phyloP scores from a whole-genome alignment of 2,329 filamentous ascomycete genomes.

The Zelopaecilomyces penicillatus region DNA sequence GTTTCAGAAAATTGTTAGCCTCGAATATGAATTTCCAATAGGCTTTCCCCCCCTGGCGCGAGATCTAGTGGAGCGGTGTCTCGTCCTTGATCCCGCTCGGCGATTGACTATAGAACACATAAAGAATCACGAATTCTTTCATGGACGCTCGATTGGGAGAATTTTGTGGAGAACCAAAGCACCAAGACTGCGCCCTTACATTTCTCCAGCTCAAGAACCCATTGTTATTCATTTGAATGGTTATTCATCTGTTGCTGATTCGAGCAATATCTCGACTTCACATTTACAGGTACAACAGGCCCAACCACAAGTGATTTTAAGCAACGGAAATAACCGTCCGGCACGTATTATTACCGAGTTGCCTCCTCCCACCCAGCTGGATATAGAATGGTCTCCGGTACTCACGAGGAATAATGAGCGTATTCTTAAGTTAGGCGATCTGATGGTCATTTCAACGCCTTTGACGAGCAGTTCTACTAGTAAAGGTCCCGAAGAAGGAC shows the following conservation, averaged over 20 bases:
- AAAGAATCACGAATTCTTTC: constrained; percentile 93
- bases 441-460: constrained; percentile 74
- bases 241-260: constrained; percentile 19
- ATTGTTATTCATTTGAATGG: constrained; percentile 67
- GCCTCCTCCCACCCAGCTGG: constrained; percentile 89
- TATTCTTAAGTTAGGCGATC: constrained; percentile 87
- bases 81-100: constrained; percentile 79
- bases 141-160: constrained; percentile 76
- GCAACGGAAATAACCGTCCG: constrained; percentile 49
- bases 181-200: constrained; percentile 75
- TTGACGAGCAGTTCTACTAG: constrained; percentile 65
- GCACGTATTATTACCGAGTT: constrained; percentile 86
- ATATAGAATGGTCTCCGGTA: constrained; percentile 98
- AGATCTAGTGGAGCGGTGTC: constrained; percentile 80
- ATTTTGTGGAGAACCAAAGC: constrained; percentile 83
- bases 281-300: too few species aligned
- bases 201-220: constrained; percentile 67
- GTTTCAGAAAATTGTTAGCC: constrained; percentile 92
- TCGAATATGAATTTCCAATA: constrained; percentile 88
- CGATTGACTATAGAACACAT: constrained; percentile 91
- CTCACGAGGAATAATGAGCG: constrained; percentile 84
- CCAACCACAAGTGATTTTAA: constrained; percentile 27
- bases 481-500: constrained; percentile 61
- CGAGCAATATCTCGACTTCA: constrained; percentile 19
- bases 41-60: constrained; percentile 81